Conservation (phyloP, 164 flowering plant genomes). For the Chimonanthus salicifolius region DNA sequence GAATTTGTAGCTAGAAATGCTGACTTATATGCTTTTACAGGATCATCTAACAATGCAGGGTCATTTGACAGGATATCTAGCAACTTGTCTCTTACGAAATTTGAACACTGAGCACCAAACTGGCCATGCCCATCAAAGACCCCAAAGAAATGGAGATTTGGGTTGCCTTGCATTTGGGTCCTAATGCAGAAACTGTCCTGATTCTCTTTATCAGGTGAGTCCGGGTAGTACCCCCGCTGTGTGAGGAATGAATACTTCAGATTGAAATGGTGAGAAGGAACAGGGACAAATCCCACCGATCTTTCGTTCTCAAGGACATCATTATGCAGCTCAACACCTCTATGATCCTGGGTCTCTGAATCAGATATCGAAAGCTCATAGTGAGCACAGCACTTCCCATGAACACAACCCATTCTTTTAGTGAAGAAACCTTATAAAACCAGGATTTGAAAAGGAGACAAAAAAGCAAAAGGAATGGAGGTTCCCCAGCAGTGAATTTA, state of each 20-base stretch:
- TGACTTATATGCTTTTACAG: slow-evolving; percentile 57
- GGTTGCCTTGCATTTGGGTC: slow-evolving; percentile 72
- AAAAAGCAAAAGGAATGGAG: background rate
- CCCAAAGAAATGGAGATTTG: slow-evolving; percentile 90
- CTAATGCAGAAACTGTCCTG: slow-evolving; percentile 80
- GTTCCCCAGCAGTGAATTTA: background rate
- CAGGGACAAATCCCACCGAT: slow-evolving; percentile 40
- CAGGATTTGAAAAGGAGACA: background rate
- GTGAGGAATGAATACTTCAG: slow-evolving; percentile 66
- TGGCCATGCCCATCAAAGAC: slow-evolving; percentile 98
- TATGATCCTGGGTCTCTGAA: slow-evolving; percentile 21
- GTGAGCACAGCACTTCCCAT: slow-evolving; percentile 61
- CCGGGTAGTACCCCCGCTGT: slow-evolving; percentile 89
- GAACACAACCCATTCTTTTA: slow-evolving; percentile 73
- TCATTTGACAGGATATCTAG: slow-evolving; percentile 58
- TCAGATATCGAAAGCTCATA: slow-evolving; percentile 37
- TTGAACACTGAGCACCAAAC: slow-evolving; percentile 73
- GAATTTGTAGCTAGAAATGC: slow-evolving; percentile 57
- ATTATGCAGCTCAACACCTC: slow-evolving; percentile 14
- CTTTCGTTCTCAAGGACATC: slow-evolving; percentile 24
- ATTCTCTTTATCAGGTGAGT: slow-evolving; percentile 77
- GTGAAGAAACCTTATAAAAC: background rate
- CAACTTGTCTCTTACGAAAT: slow-evolving; percentile 66
- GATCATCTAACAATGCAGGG: slow-evolving; percentile 54
- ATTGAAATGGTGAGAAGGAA: slow-evolving; percentile 63